These are phyloP conservation scores for Trichoderma citrinoviride DNA, from an alignment of 2,329 filamentous ascomycete genomes.

Conservation along the genomic window DNA sequence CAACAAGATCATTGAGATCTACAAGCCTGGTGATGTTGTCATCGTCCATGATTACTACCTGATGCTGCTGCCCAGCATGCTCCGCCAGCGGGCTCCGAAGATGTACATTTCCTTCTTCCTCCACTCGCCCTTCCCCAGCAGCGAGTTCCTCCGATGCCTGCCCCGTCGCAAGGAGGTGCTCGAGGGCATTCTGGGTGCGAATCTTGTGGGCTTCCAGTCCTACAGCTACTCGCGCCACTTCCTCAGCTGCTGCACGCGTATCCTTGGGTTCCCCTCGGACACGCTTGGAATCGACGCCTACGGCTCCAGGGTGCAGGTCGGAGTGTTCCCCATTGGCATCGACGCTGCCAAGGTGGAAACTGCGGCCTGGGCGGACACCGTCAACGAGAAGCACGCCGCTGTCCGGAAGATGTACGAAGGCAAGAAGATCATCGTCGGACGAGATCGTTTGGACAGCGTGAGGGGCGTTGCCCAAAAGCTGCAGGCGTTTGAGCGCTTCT, in stretches of 20 bases:
- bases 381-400: constrained; percentile 68
- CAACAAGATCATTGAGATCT: constrained; percentile 80
- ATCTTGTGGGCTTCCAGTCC: constrained; percentile 93
- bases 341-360: constrained; percentile 77
- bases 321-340: constrained; percentile 93
- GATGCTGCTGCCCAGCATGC: constrained; percentile 81
- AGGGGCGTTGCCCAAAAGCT: constrained; percentile 94
- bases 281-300: constrained; percentile 83
- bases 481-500: constrained; percentile 88
- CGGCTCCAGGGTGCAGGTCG: constrained; percentile 83
- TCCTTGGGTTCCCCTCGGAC: constrained; percentile 87
- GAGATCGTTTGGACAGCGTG: constrained; percentile 90
- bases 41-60: constrained; percentile 95
- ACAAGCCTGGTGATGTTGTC: constrained; percentile 89
- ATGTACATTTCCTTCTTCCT: constrained; percentile 95
- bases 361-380: constrained; percentile 67
- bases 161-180: constrained; percentile 86
- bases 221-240: constrained; percentile 96
- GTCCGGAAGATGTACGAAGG: constrained; percentile 77
- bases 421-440: constrained; percentile 92
- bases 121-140: constrained; percentile 92
- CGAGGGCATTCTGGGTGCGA: constrained; percentile 84
- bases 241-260: constrained; percentile 85
- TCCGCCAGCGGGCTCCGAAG: constrained; percentile 80
- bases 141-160: constrained; percentile 88